These are phyloP conservation scores for Macrolepiota fuliginosa DNA, from an alignment of 768 basidiomycete species.

Conservation along the genomic window DNA sequence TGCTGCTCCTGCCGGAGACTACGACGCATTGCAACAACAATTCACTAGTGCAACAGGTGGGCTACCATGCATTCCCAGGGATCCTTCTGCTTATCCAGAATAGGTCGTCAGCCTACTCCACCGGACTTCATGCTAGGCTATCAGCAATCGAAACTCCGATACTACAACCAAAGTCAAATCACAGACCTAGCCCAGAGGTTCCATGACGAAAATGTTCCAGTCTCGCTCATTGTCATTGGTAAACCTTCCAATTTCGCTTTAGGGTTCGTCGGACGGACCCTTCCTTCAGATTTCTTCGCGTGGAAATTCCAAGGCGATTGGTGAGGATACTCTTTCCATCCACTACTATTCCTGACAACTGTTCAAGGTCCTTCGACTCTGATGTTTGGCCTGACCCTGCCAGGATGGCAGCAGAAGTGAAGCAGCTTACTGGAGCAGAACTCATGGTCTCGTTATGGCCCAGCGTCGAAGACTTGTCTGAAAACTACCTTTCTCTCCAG, in stretches of 20 bases:
- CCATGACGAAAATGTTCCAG: constrained; percentile 33
- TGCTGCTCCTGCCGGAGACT: constrained; percentile 32
- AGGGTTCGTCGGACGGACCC: too few species aligned
- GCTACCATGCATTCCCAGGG: too few species aligned
- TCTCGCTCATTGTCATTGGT: constrained; percentile 35
- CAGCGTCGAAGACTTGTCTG: constrained; percentile 34
- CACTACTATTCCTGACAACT: background rate
- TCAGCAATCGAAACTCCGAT: constrained; percentile 36
- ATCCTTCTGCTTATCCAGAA: too few species aligned
- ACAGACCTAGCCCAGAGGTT: constrained; percentile 32
- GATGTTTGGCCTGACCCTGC: constrained; percentile 33
- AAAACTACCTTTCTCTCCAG: constrained; percentile 30
- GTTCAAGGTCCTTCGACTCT: constrained; percentile 30
- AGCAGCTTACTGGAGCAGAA: constrained; percentile 32
- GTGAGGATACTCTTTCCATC: constrained; percentile 19
- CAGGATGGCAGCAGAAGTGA: constrained; percentile 31
- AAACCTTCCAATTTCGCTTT: constrained; percentile 2
- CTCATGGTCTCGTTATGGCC: constrained; percentile 40
- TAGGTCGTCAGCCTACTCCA: constrained; percentile 35
- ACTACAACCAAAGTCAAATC: constrained; percentile 33
- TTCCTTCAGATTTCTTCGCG: constrained; percentile 30
- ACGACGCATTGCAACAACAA: constrained; percentile 32
- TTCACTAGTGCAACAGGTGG: constrained; percentile 35
- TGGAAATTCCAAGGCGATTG: constrained; percentile 38
- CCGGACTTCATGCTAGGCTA: constrained; percentile 34